Percentiles rank a stretch among this genome's conserved stretches.
These are phyloP conservation scores for Flaveria bidentis DNA, from an alignment of 129 eudicot genomes.

Conservation along the genomic window DNA sequence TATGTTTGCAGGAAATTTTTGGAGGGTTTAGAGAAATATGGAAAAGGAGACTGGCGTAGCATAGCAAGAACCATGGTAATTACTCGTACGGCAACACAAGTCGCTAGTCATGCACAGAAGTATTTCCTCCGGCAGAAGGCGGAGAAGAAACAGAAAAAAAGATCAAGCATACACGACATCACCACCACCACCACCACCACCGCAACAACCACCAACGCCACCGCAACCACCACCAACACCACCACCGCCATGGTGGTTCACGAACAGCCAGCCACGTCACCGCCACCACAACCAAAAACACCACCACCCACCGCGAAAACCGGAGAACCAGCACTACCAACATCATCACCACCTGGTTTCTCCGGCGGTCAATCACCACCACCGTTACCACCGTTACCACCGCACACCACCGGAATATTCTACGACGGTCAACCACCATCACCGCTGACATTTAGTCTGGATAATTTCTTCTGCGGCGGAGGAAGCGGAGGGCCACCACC, in stretches of 20 bases:
- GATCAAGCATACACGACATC: conserved; percentile 19
- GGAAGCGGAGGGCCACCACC: not conserved
- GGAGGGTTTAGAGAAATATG: not conserved
- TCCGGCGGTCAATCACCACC: not conserved
- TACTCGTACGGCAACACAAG: conserved; percentile 12
- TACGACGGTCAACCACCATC: not conserved
- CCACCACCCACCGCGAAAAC: not conserved
- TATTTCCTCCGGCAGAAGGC: conserved; percentile 11
- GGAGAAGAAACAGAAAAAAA: not conserved
- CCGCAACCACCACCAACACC: not conserved
- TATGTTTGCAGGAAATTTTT: not conserved
- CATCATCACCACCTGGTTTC: not conserved
- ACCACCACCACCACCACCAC: not conserved
- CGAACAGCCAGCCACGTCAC: not conserved
- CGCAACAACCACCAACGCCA: not conserved
- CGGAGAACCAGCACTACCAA: not conserved
- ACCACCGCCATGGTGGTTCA: not conserved
- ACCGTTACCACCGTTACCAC: not conserved
- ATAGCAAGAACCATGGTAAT: conserved; percentile 2
- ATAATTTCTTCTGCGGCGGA: not conserved
- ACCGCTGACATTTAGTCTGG: not conserved
- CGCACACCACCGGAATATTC: too few relatives aligned
- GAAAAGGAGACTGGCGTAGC: conserved; percentile 17
- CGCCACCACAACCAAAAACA: not conserved
- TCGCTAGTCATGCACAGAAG: conserved; percentile 15